These are phyloP conservation scores for Naegleria lovaniensis DNA, from an alignment of 208 protist genomes.

Conservation along the genomic window DNA sequence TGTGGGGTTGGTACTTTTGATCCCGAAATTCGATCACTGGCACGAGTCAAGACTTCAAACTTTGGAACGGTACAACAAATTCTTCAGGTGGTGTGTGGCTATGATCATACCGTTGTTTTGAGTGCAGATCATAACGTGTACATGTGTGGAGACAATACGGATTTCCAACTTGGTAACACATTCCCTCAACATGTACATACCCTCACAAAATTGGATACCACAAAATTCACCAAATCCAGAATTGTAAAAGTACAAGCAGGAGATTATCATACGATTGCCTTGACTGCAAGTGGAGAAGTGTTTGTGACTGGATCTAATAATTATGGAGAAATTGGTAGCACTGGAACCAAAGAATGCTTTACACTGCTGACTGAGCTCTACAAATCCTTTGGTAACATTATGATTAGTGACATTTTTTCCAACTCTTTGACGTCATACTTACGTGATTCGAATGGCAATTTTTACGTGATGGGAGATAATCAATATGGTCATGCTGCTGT, in stretches of 20 bases:
- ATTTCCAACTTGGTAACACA: not conserved
- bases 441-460: not conserved
- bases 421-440: not conserved
- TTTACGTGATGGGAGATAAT: not conserved
- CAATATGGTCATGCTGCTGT: not conserved
- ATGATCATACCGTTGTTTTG: not conserved
- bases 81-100: not conserved
- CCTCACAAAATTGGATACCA: not conserved
- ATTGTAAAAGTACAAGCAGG: not conserved
- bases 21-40: not conserved
- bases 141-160: not conserved
- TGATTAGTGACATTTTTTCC: not conserved
- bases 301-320: not conserved
- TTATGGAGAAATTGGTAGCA: not conserved
- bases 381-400: not conserved
- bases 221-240: not conserved
- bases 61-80: not conserved
- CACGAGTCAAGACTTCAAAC: not conserved
- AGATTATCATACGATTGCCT: not conserved
- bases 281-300: not conserved
- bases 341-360: not conserved
- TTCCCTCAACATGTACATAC: not conserved
- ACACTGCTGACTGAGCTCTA: not conserved
- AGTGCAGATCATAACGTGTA: not conserved
- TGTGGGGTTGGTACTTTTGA: not conserved